These are phyloP conservation scores for Neopestalotiopsis sp. DNA, from an alignment of 2,329 filamentous ascomycete genomes.

Conservation along the genomic window DNA sequence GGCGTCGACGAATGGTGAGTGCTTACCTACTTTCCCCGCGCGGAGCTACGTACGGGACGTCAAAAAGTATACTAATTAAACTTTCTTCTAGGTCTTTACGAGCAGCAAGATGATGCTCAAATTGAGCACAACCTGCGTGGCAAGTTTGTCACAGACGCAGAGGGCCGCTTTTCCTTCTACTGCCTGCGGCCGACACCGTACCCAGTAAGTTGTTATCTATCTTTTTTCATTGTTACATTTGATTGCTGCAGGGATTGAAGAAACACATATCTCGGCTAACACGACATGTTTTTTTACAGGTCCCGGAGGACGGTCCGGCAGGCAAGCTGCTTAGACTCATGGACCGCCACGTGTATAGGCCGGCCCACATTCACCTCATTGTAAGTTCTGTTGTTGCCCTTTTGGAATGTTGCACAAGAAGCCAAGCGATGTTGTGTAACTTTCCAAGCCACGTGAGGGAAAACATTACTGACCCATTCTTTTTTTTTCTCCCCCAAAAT, in stretches of 20 bases:
- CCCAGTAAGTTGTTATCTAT: slow-evolving; percentile 2
- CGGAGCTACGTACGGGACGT: no score
- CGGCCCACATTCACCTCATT: slow-evolving; percentile 45
- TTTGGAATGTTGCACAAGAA: background rate
- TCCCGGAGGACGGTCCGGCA: slow-evolving; percentile 27
- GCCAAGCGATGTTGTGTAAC: background rate
- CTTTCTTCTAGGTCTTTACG: slow-evolving; percentile 18
- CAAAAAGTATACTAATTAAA: background rate
- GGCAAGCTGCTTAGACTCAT: slow-evolving; percentile 39
- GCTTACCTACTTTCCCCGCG: background rate
- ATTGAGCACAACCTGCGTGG: slow-evolving; percentile 12
- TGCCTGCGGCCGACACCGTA: slow-evolving; percentile 14
- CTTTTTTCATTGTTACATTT: background rate
- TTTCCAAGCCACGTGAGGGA: background rate
- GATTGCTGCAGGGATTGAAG: background rate
- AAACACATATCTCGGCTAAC: background rate
- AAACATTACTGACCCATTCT: background rate
- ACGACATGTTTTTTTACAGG: background rate
- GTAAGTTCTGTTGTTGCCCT: slow-evolving; percentile 22
- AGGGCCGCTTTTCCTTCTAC: slow-evolving; percentile 11
- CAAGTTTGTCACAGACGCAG: slow-evolving; percentile 13
- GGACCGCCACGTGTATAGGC: slow-evolving; percentile 41
- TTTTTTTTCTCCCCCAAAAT: background rate
- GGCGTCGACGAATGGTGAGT: slow-evolving; percentile 55
- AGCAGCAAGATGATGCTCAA: slow-evolving; percentile 16